Base-by-base conservation (phyloP, 805 yeast species). In the Saccharomycopsis sp. region DNA sequence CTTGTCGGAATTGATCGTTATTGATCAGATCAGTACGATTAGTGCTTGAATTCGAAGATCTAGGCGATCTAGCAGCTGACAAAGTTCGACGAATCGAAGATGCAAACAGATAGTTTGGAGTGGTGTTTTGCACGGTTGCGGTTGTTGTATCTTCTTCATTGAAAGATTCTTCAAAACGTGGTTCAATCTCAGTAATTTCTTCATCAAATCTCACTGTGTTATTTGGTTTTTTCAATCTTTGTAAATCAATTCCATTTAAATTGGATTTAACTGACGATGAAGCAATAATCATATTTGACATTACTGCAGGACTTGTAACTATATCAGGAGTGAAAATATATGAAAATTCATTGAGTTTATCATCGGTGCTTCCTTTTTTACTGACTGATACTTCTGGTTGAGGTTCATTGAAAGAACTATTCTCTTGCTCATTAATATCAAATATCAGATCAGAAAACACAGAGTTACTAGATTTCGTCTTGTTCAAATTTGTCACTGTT, bases 61-160 rank as follows among this genome's bases (percentile, higher is more conserved):
- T 26, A 9, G 35, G 35, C 35, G 7, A 20, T 8, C 35, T 8
- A 8, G 9, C 19, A 8, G 35, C 14, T 17, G 14, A 14, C 19
- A 31, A 14, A 20, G 35, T 19, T 53, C 56, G 14, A 46, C 16
- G 52, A 43, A 34, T 17, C 26, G 28, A n/a, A 34, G 11, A 1
- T 38, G 20, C 1, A 50, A 2, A 23, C 19, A 38, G 44, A 3
- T 19, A n/a, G 20, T 23, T 22, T 16, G 49, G 23, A 61, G 60
- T 19, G 61, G 49, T 8, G 61, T 56, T 3, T 72, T 55, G 4
- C 67, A 65, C 4, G 76, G 56, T 0, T 76, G 68, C n/a, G 21
- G 19, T 16, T 20, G n/a, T 23, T 7, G 31, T n/a, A 8, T 19
- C 40, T 21, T 19, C 40, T 21, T 44, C 44, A 16, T 35, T 29